Base-by-base conservation (phyloP, 2,329 filamentous ascomycete species). In the Phaeosphaeria sp. region DNA sequence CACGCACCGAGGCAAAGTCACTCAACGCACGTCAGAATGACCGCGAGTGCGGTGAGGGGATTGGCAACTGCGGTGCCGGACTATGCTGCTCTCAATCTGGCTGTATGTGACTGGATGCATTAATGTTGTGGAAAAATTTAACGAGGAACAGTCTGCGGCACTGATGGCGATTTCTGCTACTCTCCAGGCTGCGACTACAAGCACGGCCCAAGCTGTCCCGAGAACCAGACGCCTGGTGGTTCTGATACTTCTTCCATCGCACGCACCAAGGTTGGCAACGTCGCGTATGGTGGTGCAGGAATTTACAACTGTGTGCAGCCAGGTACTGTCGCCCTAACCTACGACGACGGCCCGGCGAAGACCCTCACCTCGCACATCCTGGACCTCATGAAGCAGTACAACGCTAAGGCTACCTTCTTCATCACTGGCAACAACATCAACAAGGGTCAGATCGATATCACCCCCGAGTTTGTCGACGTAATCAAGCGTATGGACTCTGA, bases 361-460 rank as follows among this genome's bases (percentile, higher is more conserved):
- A 74, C 81, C 20, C 89, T 87, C 72, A 90, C 88, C 1, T 75
- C 77, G 42, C 83, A 87, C 59, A 81, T 90, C 13, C 80, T 90
- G 13, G 84, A 90, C 66, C 79, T 88, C 53, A 80, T 90, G 46
- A 81, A 82, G 58, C 79, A 77, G 23, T 87, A 89, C 68, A 78
- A 83, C 25, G 87, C 85, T 15, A 88, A 85, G 62, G 88, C 87
- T 1, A 90, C 89, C 1, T 91, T 91, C 72, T 90, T 90, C 73
- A 80, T 90, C 59, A 86, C 82, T 7, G 84, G 84, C 5, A 85
- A 82, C 72, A 86, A 85, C 73, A 77, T 83, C 41, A 80, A 80
- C 63, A 86, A 86, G 72, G 84, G 84, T 39, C 72, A 80, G 63
- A 87, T 87, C 63, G 85, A 87, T 60, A 78, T 82, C 54, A 78